Base-by-base conservation (phyloP, 129 eudicot genomes). In the Lactuca saligna region DNA sequence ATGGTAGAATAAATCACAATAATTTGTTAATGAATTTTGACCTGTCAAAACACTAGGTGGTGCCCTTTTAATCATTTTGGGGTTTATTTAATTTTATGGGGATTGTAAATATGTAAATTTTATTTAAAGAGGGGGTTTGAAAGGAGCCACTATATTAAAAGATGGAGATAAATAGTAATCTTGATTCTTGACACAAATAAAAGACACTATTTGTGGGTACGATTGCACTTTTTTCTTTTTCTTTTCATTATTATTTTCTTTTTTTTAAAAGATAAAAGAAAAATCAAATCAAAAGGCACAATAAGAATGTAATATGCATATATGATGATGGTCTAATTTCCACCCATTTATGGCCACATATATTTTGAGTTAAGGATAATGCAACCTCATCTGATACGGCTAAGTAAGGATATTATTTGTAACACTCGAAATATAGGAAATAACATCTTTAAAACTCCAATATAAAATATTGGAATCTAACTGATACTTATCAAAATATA, bases 171-270 rank as follows among this genome's bases (percentile, higher is more conserved):
- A 31, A 34, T 53, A 67, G 61, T 32, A 14, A 54, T 35, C 17
- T 67, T 67, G 44, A 65, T 42, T 48, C 31, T 65, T 65, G 61
- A 53, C 62, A 15, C 61, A 16, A 34, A 67, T 14, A 54, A 29
- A 53, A 54, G 25, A 68, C 72, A 34, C 59, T 48, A 49, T 68
- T 68, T 60, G 72, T 68, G 72, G 61, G 61, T 17, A 53, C 55
- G 62, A 68, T 68, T 54, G 12, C 61, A 53, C 51, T 35, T 54
- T 54, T 25, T 44, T 65, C 35, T 67, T 67, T 68, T 53, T 68
- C 53, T 68, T 68, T 54, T 14, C 16, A 68, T 54, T 49, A 68
- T 54, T 54, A 55, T 54, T 68, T 68, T 16, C 51, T 35, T 67
- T 67, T 67, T n/a, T 35, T 37, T 54, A 35, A 34, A 60, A 59